These are phyloP conservation scores for Tritrichomonas foetus DNA, from an alignment of 208 protist species.

Conservation along the genomic window DNA sequence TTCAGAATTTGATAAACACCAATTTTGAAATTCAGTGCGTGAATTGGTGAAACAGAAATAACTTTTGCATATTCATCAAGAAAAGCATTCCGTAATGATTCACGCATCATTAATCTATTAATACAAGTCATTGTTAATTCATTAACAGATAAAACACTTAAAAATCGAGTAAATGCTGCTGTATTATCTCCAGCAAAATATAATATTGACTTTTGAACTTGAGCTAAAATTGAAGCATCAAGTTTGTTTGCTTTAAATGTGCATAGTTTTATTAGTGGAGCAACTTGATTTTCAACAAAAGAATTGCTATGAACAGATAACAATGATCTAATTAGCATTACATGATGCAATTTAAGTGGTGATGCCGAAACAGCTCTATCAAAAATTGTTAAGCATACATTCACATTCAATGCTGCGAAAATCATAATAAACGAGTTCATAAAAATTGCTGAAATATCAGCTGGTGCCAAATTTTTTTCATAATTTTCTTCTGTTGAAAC, in stretches of 20 bases:
- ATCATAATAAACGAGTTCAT: not conserved
- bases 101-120: not conserved
- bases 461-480: too few relatives aligned
- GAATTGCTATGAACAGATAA: not conserved
- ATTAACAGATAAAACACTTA: not conserved
- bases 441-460: not conserved
- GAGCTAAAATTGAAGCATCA: not conserved
- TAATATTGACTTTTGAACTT: not conserved
- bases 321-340: not conserved
- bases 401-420: not conserved
- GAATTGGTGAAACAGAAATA: not conserved
- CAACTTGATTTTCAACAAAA: not conserved
- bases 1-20: not conserved
- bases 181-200: not conserved
- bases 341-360: not conserved
- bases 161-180: not conserved
- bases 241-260: not conserved
- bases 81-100: not conserved
- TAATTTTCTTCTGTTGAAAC: too few relatives aligned
- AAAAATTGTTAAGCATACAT: not conserved
- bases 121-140: not conserved
- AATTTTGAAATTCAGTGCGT: not conserved
- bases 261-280: not conserved
- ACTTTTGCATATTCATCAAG: not conserved
- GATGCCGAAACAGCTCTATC: not conserved